Percentiles rank a stretch among this genome's conserved stretches.
These are phyloP conservation scores for Globisporangium emineosum DNA, from an alignment of 352 stramenopile species.

Conservation along the genomic window DNA sequence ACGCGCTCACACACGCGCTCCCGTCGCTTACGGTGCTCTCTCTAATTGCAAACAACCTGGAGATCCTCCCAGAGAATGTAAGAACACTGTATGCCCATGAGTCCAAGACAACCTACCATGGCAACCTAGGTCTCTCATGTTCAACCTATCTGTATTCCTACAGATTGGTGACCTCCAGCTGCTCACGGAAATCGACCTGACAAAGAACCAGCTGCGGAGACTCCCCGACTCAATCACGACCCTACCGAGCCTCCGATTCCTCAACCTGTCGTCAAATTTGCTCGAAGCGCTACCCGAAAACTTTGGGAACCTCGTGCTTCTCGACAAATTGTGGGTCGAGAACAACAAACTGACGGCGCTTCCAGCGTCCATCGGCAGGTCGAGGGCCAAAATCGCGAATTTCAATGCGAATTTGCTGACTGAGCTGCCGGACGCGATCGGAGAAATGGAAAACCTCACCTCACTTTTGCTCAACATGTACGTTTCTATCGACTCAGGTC, in stretches of 20 bases:
- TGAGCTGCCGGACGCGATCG: conserved; percentile 34
- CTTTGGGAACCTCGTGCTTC: conserved; percentile 33
- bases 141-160: not conserved
- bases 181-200: conserved; percentile 54
- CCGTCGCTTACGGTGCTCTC: conserved; percentile 42
- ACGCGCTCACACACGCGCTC: conserved; percentile 25
- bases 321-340: conserved; percentile 52
- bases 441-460: conserved; percentile 38
- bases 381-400: conserved; percentile 30
- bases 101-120: not conserved
- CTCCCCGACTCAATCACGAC: conserved; percentile 47
- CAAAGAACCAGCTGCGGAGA: conserved; percentile 48
- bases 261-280: conserved; percentile 56
- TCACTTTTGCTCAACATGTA: conserved; percentile 46
- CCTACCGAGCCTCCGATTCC: conserved; percentile 26
- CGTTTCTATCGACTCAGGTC: not conserved
- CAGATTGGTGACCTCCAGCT: conserved; percentile 34
- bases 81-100: conserved; percentile 1
- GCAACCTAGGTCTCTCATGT: not conserved
- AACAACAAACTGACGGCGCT: conserved; percentile 43
- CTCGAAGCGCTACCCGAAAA: conserved; percentile 40
- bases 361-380: conserved; percentile 40
- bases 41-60: conserved; percentile 43
- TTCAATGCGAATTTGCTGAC: conserved; percentile 43
- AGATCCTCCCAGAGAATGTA: conserved; percentile 48